These are phyloP conservation scores for Pseudomicrostroma phylloplanum DNA, from an alignment of 1,284 basidiomycete species.

Conservation along the genomic window DNA sequence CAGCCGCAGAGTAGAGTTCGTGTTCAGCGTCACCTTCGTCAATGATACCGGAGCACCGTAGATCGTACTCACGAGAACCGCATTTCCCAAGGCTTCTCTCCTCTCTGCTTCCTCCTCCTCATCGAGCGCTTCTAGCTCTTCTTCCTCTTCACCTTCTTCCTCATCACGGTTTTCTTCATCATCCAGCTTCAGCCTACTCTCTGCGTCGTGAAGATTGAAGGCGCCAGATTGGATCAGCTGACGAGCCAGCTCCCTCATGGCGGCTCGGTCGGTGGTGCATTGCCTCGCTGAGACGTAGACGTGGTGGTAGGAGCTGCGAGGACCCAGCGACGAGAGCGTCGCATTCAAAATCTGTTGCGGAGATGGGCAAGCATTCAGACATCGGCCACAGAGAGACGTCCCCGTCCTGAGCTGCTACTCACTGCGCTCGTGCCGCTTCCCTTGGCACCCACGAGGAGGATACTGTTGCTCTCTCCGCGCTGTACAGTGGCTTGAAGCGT, in stretches of 20 bases:
- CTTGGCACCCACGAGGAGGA: slow-evolving; percentile 34
- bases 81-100: slow-evolving; percentile 12
- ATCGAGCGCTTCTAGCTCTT: slow-evolving; percentile 10
- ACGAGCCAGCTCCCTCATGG: slow-evolving; percentile 42
- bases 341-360: slow-evolving; percentile 27
- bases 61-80: not conserved
- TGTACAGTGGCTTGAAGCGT: slow-evolving; percentile 29
- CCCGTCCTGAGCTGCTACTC: not conserved
- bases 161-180: not conserved
- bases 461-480: slow-evolving; percentile 40
- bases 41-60: not conserved
- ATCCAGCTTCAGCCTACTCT: not conserved
- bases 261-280: slow-evolving; percentile 40
- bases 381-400: not conserved
- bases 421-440: slow-evolving; percentile 36
- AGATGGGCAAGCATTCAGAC: not conserved
- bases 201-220: slow-evolving; percentile 12
- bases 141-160: not conserved
- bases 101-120: slow-evolving; percentile 14
- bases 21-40: too few relatives aligned
- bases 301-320: slow-evolving; percentile 20
- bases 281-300: slow-evolving; percentile 29
- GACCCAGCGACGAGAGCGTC: slow-evolving; percentile 21
- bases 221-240: slow-evolving; percentile 44
- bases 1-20: not conserved